Conservation (phyloP, 140 eudicot species). For the Cichorium intybus region DNA sequence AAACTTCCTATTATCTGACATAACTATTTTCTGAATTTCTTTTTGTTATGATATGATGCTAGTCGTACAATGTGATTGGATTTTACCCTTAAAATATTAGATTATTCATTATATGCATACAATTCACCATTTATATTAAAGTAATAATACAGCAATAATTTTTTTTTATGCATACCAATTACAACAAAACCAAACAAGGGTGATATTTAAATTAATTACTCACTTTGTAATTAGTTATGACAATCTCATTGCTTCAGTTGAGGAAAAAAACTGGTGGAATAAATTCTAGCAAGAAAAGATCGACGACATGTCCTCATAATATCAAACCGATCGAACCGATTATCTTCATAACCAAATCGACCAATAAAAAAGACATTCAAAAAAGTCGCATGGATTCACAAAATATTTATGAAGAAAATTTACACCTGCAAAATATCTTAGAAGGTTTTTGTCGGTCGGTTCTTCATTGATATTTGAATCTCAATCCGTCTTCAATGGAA, state of each 20-base stretch:
- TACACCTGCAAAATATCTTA: conserved; percentile 17
- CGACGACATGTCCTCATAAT: not conserved
- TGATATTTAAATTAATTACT: too few relatives aligned
- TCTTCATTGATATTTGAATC: not conserved
- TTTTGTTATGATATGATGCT: not conserved
- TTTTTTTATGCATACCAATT: too few relatives aligned
- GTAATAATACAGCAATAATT: too few relatives aligned
- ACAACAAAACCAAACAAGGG: not conserved
- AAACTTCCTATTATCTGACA: too few relatives aligned
- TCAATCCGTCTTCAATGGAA: conserved; percentile 1
- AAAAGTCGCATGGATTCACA: conserved; percentile 9
- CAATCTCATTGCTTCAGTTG: not conserved
- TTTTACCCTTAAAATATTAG: not conserved
- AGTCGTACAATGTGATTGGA: conserved; percentile 3
- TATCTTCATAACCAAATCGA: conserved; percentile 11
- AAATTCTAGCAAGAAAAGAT: not conserved
- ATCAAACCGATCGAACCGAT: not conserved
- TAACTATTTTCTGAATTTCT: too few relatives aligned
- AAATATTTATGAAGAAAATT: conserved; percentile 19
- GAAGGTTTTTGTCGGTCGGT: conserved; percentile 1
- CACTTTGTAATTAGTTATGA: not conserved
- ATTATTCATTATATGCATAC: not conserved
- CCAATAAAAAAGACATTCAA: conserved; percentile 9
- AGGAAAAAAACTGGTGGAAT: not conserved
- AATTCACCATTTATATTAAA: too few relatives aligned